Percentiles rank a stretch among this genome's conserved stretches.
These are phyloP conservation scores for Shiraia bambusicola DNA, from an alignment of 2,329 filamentous ascomycete genomes.

Conservation along the genomic window DNA sequence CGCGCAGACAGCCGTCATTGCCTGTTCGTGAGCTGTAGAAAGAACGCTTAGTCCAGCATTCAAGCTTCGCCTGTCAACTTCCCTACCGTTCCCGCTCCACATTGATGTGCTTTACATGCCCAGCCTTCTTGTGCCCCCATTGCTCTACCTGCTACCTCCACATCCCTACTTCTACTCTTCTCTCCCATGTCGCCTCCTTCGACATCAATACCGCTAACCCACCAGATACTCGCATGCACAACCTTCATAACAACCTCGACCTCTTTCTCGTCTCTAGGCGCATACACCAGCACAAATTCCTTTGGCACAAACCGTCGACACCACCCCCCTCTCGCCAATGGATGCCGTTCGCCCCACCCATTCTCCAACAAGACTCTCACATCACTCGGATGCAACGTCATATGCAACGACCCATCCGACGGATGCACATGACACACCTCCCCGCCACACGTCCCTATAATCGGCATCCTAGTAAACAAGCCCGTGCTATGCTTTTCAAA, in stretches of 20 bases:
- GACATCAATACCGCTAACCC: constrained; percentile 50
- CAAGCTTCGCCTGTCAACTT: constrained; percentile 31
- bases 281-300: constrained; percentile 81
- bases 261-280: constrained; percentile 69
- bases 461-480: constrained; percentile 67
- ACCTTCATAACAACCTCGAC: constrained; percentile 67
- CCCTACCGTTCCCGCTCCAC: constrained; percentile 24
- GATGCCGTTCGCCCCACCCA: constrained; percentile 75
- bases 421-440: constrained; percentile 81
- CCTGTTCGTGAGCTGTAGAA: background rate
- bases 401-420: constrained; percentile 73
- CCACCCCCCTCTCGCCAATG: constrained; percentile 66
- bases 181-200: constrained; percentile 17
- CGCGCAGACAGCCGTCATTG: constrained; percentile 1
- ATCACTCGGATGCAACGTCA: constrained; percentile 78
- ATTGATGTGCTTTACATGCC: constrained; percentile 29
- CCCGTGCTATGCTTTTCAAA: constrained; percentile 81
- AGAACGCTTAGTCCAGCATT: background rate
- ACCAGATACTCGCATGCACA: constrained; percentile 74
- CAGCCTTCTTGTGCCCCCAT: constrained; percentile 25
- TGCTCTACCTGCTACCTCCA: constrained; percentile 22
- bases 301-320: constrained; percentile 68
- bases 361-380: constrained; percentile 69
- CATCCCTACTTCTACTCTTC: constrained; percentile 27
- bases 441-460: constrained; percentile 72